Base-by-base conservation (phyloP, 2,329 filamentous ascomycete genomes). In the Talaromyces sp. region DNA sequence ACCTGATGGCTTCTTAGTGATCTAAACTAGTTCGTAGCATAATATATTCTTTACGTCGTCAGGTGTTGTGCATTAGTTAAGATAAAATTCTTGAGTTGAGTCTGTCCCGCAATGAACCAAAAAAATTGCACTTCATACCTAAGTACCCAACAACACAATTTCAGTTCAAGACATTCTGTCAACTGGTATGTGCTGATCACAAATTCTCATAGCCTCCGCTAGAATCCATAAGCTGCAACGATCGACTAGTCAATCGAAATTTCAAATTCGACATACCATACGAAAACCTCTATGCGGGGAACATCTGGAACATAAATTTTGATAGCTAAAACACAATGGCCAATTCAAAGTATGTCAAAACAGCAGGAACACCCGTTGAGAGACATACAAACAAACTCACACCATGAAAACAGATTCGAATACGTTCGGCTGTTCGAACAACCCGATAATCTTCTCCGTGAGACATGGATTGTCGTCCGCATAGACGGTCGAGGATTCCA, bases 401-500 rank as follows among this genome's bases (percentile, higher is more conserved):
- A 52, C 27, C 27, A 31, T 52, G 41, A 11, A 13, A 43, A 27
- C 64, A 97, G 92, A 78, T 98, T 93, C 76, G 93, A 96, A 81
- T 99, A 99, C 78, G 94, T 98, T 68, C 92, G 91, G 75, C 79
- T 82, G 57, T 98, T 98, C 74, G 95, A 99, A 83, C 90, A 90
- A 73, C 81, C 88, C 7, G 93, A 97, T 74, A 79, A 80, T 56
- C 81, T 99, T 47, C 84, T 98, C 24, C 92, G 89, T 62, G 96
- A 96, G 74, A 98, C 94, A 31, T 99, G 93, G 93, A 90, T 98
- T 64, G 92, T 98, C 22, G 88, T 99, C 64, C 89, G 95, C 66
- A 89, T 99, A 72, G 95, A 99, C 79, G 95, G 95, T 27, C 86
- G 94, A 68, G 93, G 93, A 19, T 99, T 99, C 79, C 95, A 93